Base-by-base conservation (phyloP, 2,329 filamentous ascomycete genomes). In the Coniella lustricola region DNA sequence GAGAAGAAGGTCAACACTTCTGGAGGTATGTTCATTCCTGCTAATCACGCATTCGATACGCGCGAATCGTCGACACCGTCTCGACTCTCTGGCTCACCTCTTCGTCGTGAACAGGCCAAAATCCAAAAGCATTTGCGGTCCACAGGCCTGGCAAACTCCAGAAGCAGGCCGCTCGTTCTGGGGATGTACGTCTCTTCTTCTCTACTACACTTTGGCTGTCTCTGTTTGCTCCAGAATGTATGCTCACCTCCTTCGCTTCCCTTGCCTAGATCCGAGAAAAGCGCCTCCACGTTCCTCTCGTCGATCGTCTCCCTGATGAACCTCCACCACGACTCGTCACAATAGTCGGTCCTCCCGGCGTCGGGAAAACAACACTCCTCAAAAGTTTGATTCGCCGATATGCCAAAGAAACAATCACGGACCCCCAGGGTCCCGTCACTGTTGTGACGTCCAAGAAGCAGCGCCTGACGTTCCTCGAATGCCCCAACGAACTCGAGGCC, bases 401-500 rank as follows among this genome's bases (percentile, higher is more conserved):
- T 71, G 88, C 93, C 39, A 98, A 98, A 64, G 93, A 98, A 65
- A 91, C 89, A 0, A 79, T 98, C 35, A 85, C 89, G 25, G 84
- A 91, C 29, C 93, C 93, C 1, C 85, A 87, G 58, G 93, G 93
- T 0, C 93, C 93, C 3, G 84, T 98, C 52, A 98, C 94, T 2
- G 86, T 98, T 43, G 90, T 98, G 40, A 97, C 93, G 0, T 95
- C 90, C 50, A 98, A 97, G 72, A 87, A 91, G 61, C 85, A 95
- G 64, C 84, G 93, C 33, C 77, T 98, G 42, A 98, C 93, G 0
- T 96, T 98, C 64, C 71, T 98, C 62, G 93, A 98, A 79, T 95
- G 89, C 62, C 90, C 94, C n/a, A 91, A 97, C 63, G 90, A 93
- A 59, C 79, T 98, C 46, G 90, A 94, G 54, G 86, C 87, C 56